phyloP scores from a whole-genome alignment of 345 rosid genomes.

The Salix viminalis region DNA sequence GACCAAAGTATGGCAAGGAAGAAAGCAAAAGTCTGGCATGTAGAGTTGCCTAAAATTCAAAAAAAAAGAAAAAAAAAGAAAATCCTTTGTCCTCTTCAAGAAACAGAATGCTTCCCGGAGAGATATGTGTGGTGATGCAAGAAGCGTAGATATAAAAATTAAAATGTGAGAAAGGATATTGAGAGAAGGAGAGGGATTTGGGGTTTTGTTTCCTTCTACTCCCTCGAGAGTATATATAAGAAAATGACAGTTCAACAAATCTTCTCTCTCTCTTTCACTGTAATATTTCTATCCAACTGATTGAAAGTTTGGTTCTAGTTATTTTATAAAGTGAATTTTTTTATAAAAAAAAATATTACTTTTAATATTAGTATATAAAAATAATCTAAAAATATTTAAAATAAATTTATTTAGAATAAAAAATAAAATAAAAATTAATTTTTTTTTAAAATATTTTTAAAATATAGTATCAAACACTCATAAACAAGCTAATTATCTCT shows the following conservation, averaged over 20 bases:
- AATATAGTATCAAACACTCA: too few relatives aligned
- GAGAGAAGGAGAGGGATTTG: slow-evolving; percentile 7
- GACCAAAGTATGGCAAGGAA: neutral
- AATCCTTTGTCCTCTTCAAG: slow-evolving; percentile 4
- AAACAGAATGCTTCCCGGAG: slow-evolving; percentile 13
- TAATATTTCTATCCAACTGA: too few relatives aligned
- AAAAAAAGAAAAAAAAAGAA: neutral
- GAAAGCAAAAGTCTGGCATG: neutral
- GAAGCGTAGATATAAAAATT: slow-evolving; percentile 5
- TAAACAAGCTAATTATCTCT: too few relatives aligned
- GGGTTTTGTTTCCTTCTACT: slow-evolving; percentile 14
- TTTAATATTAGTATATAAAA: too few relatives aligned
- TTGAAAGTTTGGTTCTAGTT: too few relatives aligned
- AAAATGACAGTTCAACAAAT: slow-evolving; percentile 46
- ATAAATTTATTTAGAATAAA: too few relatives aligned
- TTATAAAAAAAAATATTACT: too few relatives aligned
- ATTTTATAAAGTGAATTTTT: too few relatives aligned
- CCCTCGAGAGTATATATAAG: slow-evolving; percentile 51
- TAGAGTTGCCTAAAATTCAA: neutral
- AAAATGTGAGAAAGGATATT: neutral
- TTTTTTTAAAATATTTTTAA: too few relatives aligned
- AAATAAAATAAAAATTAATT: too few relatives aligned
- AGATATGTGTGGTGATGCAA: slow-evolving; percentile 26
- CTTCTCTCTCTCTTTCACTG: slow-evolving; percentile 7
- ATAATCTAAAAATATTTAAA: too few relatives aligned